phyloP scores from a whole-genome alignment of 176 grass and related monocot species.

The Rhynchospora tenuis region DNA sequence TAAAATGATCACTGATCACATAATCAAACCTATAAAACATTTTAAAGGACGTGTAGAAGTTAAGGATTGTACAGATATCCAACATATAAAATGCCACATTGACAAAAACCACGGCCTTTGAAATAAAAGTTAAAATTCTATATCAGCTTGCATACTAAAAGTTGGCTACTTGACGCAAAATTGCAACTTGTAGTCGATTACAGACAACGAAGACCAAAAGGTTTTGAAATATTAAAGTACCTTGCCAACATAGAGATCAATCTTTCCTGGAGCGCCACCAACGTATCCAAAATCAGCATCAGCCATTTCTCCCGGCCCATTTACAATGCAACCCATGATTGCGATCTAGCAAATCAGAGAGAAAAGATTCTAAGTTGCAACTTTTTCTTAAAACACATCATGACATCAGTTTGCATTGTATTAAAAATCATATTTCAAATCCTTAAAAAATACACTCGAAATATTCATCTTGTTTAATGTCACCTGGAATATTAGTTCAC shows the following conservation, averaged over 20 bases:
- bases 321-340: conserved; percentile 97
- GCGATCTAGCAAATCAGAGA: conserved; percentile 58
- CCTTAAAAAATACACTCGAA: too few relatives aligned
- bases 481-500: too few relatives aligned
- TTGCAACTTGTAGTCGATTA: not conserved
- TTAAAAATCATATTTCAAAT: too few relatives aligned
- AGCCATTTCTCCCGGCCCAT: conserved; percentile 95
- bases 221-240: conserved; percentile 35
- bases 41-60: not conserved
- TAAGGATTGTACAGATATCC: not conserved
- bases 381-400: too few relatives aligned
- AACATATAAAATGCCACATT: not conserved
- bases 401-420: too few relatives aligned
- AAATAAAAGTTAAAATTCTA: not conserved
- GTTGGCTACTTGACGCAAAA: not conserved
- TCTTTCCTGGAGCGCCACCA: conserved; percentile 90
- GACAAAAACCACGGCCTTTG: not conserved
- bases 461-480: too few relatives aligned
- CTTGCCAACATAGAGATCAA: conserved; percentile 97
- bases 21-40: not conserved
- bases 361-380: too few relatives aligned
- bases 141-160: not conserved
- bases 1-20: not conserved
- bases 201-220: not conserved
- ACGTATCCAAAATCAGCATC: conserved; percentile 98